Evolutionary conservation across 106 monocot species (phyloP).

Genomic region (Dendrobium nobile): DNA sequence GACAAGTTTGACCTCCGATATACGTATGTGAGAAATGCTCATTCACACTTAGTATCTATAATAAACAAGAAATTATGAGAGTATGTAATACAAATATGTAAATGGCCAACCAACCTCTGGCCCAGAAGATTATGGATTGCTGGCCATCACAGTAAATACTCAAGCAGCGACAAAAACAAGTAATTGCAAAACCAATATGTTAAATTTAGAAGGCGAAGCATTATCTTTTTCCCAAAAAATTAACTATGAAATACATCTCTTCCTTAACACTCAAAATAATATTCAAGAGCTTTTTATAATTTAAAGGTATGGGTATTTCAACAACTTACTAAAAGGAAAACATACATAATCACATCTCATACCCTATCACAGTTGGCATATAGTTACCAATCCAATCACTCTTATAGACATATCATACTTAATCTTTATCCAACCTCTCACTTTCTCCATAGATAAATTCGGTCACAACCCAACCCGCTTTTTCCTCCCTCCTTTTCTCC

Average conservation of each 20-base stretch:
- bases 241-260: not conserved
- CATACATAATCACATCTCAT: not conserved
- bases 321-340: not conserved
- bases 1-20: no score
- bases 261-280: not conserved
- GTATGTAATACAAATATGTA: not conserved
- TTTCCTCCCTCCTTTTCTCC: no score
- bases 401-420: not conserved
- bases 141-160: slow-evolving; percentile 33
- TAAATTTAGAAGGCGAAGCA: slow-evolving; percentile 1
- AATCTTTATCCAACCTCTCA: not conserved
- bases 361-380: not conserved
- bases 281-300: not conserved
- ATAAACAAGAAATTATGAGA: not conserved
- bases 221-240: not conserved
- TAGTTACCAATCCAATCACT: not conserved
- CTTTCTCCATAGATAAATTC: not conserved
- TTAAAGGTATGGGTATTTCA: not conserved
- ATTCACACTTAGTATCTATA: not conserved
- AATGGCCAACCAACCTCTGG: slow-evolving; percentile 36
- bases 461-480: no score
- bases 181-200: slow-evolving; percentile 1
- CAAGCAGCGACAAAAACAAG: not conserved
- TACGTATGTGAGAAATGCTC: no score
- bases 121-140: slow-evolving; percentile 60